Conservation (phyloP, 345 rosid species). For the Eucalyptus coolabah region DNA sequence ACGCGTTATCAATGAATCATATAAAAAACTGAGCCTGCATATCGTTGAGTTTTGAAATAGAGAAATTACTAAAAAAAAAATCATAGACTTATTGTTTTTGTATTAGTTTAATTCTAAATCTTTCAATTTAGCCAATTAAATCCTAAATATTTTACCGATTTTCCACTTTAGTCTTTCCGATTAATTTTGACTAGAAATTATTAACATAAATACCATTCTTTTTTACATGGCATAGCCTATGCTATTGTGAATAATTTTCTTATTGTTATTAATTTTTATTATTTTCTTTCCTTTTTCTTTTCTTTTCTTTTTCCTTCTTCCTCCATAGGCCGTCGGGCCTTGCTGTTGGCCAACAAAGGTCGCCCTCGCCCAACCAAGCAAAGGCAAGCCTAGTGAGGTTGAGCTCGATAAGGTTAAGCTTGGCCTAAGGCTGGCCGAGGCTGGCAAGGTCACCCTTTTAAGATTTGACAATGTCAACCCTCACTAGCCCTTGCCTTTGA, state of each 20-base stretch:
- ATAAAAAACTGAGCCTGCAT: background rate
- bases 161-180: background rate
- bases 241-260: background rate
- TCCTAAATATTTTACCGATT: background rate
- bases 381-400: background rate
- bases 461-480: background rate
- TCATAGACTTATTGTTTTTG: background rate
- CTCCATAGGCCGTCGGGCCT: fast-evolving
- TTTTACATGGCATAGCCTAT: background rate
- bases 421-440: background rate
- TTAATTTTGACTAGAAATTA: background rate
- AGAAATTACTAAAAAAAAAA: background rate
- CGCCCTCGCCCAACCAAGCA: background rate
- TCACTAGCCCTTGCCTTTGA: background rate
- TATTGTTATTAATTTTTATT: no score
- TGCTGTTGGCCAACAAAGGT: background rate
- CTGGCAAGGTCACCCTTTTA: background rate
- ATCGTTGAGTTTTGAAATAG: background rate
- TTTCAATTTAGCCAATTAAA: no score
- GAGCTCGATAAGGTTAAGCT: background rate
- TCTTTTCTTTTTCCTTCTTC: background rate
- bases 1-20: background rate
- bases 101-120: background rate
- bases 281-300: no score
- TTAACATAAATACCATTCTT: background rate